Conservation (phyloP, 495 filamentous ascomycete species). For the Annulohypoxylon bovei region DNA sequence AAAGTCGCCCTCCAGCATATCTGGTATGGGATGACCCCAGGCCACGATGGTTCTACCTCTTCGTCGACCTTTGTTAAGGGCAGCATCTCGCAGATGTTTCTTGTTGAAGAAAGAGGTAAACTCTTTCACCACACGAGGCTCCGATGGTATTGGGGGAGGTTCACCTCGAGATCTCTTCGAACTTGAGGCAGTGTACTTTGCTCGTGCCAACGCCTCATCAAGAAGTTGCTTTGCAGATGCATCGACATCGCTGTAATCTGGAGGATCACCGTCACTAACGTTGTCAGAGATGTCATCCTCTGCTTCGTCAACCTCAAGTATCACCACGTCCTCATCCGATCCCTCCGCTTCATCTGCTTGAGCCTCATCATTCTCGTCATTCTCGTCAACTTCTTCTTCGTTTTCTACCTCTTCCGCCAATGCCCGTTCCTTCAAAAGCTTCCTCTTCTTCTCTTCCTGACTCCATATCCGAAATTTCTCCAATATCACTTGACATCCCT, state of each 20-base stretch:
- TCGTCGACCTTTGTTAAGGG: conserved; percentile 69
- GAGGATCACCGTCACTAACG: conserved; percentile 59
- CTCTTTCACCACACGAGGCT: conserved; percentile 58
- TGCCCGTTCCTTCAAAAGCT: conserved; percentile 71
- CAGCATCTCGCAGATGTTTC: conserved; percentile 77
- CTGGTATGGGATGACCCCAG: conserved; percentile 86
- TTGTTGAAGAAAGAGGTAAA: conserved; percentile 89
- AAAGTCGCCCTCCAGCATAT: conserved; percentile 75
- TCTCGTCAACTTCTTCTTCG: conserved; percentile 44
- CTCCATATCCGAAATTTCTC: conserved; percentile 90
- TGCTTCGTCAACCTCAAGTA: conserved; percentile 39
- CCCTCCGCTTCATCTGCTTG: conserved; percentile 39
- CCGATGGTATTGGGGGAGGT: conserved; percentile 48
- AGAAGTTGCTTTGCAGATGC: conserved; percentile 77
- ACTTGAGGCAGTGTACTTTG: conserved; percentile 35
- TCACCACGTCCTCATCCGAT: conserved; percentile 40
- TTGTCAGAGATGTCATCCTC: conserved; percentile 47
- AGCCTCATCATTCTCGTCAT: conserved; percentile 43
- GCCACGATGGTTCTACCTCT: conserved; percentile 67
- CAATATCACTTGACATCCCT: conserved; percentile 78
- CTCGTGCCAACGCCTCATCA: conserved; percentile 69
- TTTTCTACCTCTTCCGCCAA: conserved; percentile 58
- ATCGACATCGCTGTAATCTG: conserved; percentile 76
- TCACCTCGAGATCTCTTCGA: conserved; percentile 45
- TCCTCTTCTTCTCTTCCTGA: conserved; percentile 86